phyloP scores from a whole-genome alignment of 2,329 filamentous ascomycete species.

The Ascochyta koolunga region DNA sequence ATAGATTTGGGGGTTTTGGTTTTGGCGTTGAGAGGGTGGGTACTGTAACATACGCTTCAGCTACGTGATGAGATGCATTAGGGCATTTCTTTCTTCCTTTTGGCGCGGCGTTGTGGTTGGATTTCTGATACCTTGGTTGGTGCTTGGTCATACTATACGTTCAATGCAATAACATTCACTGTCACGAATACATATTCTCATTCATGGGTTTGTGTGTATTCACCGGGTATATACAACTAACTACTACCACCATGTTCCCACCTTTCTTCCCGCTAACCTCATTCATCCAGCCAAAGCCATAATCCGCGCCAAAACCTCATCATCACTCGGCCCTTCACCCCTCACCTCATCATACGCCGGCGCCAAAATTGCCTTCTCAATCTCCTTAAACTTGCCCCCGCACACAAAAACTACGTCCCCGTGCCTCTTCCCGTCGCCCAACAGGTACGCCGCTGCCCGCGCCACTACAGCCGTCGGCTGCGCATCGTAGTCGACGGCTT shows the following conservation, averaged over 20 bases:
- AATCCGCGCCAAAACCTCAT: slow-evolving; percentile 27
- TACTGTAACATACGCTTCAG: slow-evolving; percentile 1
- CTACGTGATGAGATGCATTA: background rate
- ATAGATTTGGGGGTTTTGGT: background rate
- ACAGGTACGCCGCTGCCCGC: slow-evolving; percentile 55
- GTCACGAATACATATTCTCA: too few species aligned
- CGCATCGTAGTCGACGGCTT: slow-evolving; percentile 38
- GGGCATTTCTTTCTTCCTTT: background rate
- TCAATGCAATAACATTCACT: too few species aligned
- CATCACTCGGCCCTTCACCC: slow-evolving; percentile 26
- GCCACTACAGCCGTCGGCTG: slow-evolving; percentile 59
- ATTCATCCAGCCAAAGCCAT: slow-evolving; percentile 16
- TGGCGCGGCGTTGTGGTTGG: slow-evolving; percentile 3
- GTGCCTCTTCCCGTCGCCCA: slow-evolving; percentile 56
- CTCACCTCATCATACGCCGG: slow-evolving; percentile 29
- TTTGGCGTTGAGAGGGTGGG: slow-evolving; percentile 1
- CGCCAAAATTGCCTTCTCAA: slow-evolving; percentile 54
- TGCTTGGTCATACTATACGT: background rate
- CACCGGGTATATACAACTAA: too few species aligned
- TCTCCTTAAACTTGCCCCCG: slow-evolving; percentile 58
- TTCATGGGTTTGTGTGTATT: too few species aligned
- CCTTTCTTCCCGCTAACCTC: too few species aligned
- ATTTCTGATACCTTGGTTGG: slow-evolving; percentile 3
- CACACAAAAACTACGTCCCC: slow-evolving; percentile 61
- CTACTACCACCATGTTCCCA: too few species aligned